phyloP scores from a whole-genome alignment of 2,329 filamentous ascomycete genomes.

The Calonectria fujianensis region DNA sequence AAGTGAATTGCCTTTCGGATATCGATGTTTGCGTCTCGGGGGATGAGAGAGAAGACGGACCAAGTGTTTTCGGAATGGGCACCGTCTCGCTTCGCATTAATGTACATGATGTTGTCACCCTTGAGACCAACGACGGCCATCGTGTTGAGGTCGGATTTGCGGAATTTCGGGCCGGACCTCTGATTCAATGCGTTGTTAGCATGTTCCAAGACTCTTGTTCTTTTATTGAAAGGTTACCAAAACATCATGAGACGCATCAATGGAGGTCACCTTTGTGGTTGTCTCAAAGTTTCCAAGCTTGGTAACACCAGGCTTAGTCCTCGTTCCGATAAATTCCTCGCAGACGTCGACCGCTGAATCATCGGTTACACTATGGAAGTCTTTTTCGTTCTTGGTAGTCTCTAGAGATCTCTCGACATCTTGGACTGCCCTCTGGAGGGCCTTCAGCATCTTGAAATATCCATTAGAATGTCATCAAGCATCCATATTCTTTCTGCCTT shows the following conservation, averaged over 20 bases:
- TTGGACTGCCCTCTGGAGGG: constrained; percentile 11
- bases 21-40: constrained; percentile 6
- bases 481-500: no score
- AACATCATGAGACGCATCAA: background rate
- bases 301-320: background rate
- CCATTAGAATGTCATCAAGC: constrained; percentile 1
- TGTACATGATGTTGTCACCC: constrained; percentile 25
- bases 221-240: background rate
- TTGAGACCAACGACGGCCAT: constrained; percentile 16
- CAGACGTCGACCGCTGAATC: constrained; percentile 11
- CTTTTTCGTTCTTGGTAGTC: constrained; percentile 1
- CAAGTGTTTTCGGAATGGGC: background rate
- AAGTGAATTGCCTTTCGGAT: constrained; percentile 15
- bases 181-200: background rate
- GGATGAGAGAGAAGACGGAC: constrained; percentile 15
- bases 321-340: background rate
- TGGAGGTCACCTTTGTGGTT: constrained; percentile 1
- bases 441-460: constrained; percentile 11
- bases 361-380: constrained; percentile 3
- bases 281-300: constrained; percentile 2
- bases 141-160: constrained; percentile 6
- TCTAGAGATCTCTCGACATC: constrained; percentile 17
- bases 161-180: background rate
- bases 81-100: constrained; percentile 4
- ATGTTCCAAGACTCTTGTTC: background rate